These are phyloP conservation scores for Lasiodiplodia gonubiensis DNA, from an alignment of 2,329 filamentous ascomycete species.

Conservation along the genomic window DNA sequence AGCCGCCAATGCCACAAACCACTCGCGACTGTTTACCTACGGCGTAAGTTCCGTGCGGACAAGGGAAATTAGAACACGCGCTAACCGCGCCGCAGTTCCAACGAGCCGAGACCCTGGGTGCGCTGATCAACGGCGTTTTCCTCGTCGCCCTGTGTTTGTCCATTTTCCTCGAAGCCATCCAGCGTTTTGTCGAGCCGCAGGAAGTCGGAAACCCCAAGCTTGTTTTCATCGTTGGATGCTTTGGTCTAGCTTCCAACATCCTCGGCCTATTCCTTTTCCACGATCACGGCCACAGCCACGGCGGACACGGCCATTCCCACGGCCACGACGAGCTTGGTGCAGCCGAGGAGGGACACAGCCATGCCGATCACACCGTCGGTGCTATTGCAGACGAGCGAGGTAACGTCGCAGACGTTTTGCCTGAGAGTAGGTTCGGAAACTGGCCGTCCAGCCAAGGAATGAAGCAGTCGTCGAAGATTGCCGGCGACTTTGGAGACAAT, in stretches of 20 bases:
- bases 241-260: slow-evolving; percentile 86
- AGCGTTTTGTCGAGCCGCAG: slow-evolving; percentile 89
- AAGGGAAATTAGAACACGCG: not conserved
- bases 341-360: slow-evolving; percentile 60
- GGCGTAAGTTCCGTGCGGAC: slow-evolving; percentile 65
- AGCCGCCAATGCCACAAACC: slow-evolving; percentile 79
- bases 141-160: slow-evolving; percentile 94
- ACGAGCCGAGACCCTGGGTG: slow-evolving; percentile 93
- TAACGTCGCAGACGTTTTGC: slow-evolving; percentile 66
- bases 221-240: slow-evolving; percentile 85
- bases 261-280: slow-evolving; percentile 89
- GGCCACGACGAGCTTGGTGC: slow-evolving; percentile 49
- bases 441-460: slow-evolving; percentile 44
- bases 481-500: not conserved
- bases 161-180: slow-evolving; percentile 93
- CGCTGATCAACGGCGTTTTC: slow-evolving; percentile 96
- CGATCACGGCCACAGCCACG: slow-evolving; percentile 87
- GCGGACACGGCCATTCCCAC: slow-evolving; percentile 57
- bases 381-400: slow-evolving; percentile 63
- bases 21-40: slow-evolving; percentile 91
- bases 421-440: slow-evolving; percentile 65
- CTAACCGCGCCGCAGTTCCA: slow-evolving; percentile 71
- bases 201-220: slow-evolving; percentile 83
- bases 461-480: slow-evolving; percentile 9
- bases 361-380: slow-evolving; percentile 41